Conservation (phyloP, 345 rosid genomes). For the Bretschneidera sinensis region DNA sequence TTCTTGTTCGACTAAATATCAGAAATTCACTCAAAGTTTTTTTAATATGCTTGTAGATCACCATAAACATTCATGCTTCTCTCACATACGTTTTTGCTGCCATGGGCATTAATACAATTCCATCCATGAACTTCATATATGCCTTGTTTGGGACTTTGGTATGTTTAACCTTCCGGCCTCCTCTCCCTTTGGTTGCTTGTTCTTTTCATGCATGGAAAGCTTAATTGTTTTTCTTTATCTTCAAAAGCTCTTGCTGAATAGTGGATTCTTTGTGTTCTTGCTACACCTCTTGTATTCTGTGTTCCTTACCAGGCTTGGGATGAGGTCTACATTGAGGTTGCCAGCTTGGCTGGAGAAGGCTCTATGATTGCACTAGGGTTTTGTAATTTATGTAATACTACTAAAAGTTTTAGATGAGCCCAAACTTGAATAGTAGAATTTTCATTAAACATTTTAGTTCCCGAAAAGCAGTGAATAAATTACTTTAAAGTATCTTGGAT, state of each 20-base stretch:
- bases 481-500: too few species aligned
- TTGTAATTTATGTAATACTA: not conserved
- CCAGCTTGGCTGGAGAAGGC: conserved; percentile 86
- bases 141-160: conserved; percentile 78
- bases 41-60: conserved; percentile 54
- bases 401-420: too few species aligned
- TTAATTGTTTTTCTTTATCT: conserved; percentile 5
- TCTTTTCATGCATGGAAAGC: not conserved
- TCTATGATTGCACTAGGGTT: conserved; percentile 19
- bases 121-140: conserved; percentile 77
- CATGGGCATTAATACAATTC: conserved; percentile 63
- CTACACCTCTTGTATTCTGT: conserved; percentile 73
- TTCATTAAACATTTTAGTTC: too few species aligned
- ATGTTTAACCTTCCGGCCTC: conserved; percentile 13
- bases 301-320: conserved; percentile 75
- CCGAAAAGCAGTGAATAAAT: too few species aligned
- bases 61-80: conserved; percentile 82
- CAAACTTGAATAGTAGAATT: too few species aligned
- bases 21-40: conserved; percentile 3
- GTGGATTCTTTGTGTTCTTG: conserved; percentile 76
- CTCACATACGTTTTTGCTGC: conserved; percentile 66
- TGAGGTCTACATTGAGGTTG: conserved; percentile 61
- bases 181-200: not conserved
- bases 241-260: conserved; percentile 73
- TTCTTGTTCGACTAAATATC: not conserved